Percentiles rank a stretch among this genome's conserved stretches.
Conservation (phyloP, 176 grass and related monocot genomes). For the Zoysia pacifica region DNA sequence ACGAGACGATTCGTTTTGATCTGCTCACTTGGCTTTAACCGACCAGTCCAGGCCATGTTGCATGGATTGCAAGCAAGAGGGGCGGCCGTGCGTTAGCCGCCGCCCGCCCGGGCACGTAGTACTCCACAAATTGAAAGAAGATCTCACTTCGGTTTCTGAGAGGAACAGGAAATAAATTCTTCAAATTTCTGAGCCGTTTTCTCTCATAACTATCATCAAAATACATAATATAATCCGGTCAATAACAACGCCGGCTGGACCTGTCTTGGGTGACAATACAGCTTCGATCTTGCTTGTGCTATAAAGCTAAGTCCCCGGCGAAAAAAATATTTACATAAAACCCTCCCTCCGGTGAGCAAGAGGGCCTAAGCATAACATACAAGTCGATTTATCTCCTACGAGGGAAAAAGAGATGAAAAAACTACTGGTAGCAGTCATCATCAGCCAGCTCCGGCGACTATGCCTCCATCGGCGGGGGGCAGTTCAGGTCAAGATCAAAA, state of each 20-base stretch:
- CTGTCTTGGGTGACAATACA: constrained; percentile 36
- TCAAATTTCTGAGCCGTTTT: neutral
- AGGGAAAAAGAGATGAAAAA: neutral
- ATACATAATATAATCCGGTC: constrained; percentile 38
- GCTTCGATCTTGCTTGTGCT: neutral
- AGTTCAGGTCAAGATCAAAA: constrained; percentile 86
- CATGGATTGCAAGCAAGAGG: constrained; percentile 38
- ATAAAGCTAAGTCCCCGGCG: constrained; percentile 37
- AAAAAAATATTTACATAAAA: constrained; percentile 69
- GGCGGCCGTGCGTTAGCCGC: too few species aligned
- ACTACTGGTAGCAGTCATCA: constrained; percentile 28
- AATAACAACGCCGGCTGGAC: constrained; percentile 51
- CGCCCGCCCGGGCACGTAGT: neutral
- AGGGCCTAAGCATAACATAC: constrained; percentile 9
- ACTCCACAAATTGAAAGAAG: neutral
- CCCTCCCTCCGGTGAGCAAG: neutral
- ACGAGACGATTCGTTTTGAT: neutral
- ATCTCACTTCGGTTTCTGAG: constrained; percentile 18
- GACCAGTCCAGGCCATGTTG: constrained; percentile 33
- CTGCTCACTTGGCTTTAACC: neutral
- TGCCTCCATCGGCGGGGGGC: constrained; percentile 57
- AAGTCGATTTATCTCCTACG: neutral
- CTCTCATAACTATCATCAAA: constrained; percentile 8
- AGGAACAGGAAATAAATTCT: neutral
- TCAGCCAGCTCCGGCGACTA: constrained; percentile 37